These are phyloP conservation scores for Citrullus amarus DNA, from an alignment of 306 rosid species.

Conservation along the genomic window DNA sequence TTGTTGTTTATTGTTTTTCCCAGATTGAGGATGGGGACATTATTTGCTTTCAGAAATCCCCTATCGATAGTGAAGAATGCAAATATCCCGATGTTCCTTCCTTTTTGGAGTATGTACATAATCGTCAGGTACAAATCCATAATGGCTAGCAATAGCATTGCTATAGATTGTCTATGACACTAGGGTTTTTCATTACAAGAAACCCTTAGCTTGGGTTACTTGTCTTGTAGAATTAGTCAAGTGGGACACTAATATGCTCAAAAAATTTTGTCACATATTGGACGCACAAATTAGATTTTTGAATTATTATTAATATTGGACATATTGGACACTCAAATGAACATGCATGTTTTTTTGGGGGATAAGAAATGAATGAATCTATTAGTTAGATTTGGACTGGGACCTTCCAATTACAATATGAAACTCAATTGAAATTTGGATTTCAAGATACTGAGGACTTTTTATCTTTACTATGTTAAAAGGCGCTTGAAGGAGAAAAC, in stretches of 20 bases:
- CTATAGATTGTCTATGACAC: background rate
- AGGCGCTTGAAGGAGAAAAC: background rate
- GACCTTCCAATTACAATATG: too few relatives aligned
- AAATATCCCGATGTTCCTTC: slow-evolving; percentile 72
- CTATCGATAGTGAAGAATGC: slow-evolving; percentile 28
- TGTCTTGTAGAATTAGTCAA: background rate
- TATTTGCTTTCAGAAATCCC: slow-evolving; percentile 72
- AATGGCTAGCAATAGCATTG: background rate
- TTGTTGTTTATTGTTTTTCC: slow-evolving; percentile 3
- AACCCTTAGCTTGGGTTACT: background rate
- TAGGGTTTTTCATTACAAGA: background rate
- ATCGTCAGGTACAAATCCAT: slow-evolving; percentile 57
- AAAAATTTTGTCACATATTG: background rate
- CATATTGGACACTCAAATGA: too few relatives aligned
- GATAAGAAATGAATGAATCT: too few relatives aligned
- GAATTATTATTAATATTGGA: background rate
- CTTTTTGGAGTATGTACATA: slow-evolving; percentile 78
- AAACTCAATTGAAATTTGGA: too few relatives aligned
- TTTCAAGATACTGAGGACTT: background rate
- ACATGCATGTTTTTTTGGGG: too few relatives aligned
- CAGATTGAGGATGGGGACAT: slow-evolving; percentile 96
- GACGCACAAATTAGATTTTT: background rate
- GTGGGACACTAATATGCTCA: background rate
- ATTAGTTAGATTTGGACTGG: background rate
- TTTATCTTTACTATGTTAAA: background rate